Evolutionary conservation across 768 basidiomycete species (phyloP), one percentile per base, ranked within the genome.

Genomic region (Hortiboletus flavorubellus): DNA sequence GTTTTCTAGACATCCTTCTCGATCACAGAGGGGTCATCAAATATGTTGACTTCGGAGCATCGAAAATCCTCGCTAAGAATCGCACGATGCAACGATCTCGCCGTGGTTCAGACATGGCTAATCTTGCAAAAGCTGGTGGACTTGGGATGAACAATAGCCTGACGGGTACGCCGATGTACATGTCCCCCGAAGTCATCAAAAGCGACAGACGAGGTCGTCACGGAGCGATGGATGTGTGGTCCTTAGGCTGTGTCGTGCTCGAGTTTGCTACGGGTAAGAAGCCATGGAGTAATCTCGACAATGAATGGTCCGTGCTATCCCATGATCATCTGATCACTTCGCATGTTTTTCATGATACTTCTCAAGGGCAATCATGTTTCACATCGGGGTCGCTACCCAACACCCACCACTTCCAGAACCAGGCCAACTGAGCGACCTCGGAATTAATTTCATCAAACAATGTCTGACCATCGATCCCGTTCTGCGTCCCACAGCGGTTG

Each of bases 141-240:
- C 68, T 79, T 26, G 83, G 79, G 33, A 77, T 87, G 73, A 86
- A 86, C 68, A 94, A 93, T 72, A 91, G 90, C 62, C 75, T 99
- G 34, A 97, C 95, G 1, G 96, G 94, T 16, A 99, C 97, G 12
- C 97, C 97, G 0, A 98, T 98, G 96, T 98, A 99, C 72, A 98
- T 99, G 93, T 97, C 95, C 6, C 97, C 97, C 2, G 97, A 99
- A 69, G 85, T 97, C 51, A 98, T 99, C 76, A 92, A 96, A 75
- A 97, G 90, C 63, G 93, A 96, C 63, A 87, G 81, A 59, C 78
- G 85, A 14, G 93, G 94, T 29, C 80, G 89, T 48, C 86, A 91
- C 59, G 97, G 97, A 16, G 93, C 96, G 11, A 97, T 97, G 91
- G 97, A 99, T 69, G 87, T 99, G 42, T 99, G 97, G 97, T 92